Percentiles rank a stretch among this genome's conserved stretches.
These are phyloP conservation scores for Termitomyces sp. DNA, from an alignment of 768 basidiomycete species.

Conservation along the genomic window DNA sequence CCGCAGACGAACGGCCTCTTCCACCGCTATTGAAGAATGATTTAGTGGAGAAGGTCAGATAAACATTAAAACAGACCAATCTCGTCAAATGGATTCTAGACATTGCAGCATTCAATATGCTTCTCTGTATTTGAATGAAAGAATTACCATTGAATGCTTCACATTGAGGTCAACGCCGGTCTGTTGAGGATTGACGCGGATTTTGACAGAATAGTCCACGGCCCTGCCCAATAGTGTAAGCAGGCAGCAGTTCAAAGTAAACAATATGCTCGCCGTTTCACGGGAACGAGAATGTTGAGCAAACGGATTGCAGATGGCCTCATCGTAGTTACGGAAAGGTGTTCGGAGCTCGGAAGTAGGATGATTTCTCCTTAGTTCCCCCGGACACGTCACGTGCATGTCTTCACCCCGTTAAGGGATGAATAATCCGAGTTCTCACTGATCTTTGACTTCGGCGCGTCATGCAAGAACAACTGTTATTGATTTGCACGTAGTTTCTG, in stretches of 20 bases:
- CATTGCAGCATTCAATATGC: not conserved
- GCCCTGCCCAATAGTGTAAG: slow-evolving; percentile 40
- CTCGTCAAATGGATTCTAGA: slow-evolving; percentile 96
- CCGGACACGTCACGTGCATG: too few species aligned
- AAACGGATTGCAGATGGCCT: slow-evolving; percentile 64
- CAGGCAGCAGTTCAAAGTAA: not conserved
- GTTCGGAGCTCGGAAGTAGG: not conserved
- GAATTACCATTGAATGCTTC: slow-evolving; percentile 95
- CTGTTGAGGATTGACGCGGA: slow-evolving; percentile 92
- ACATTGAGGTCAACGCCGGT: slow-evolving; percentile 96
- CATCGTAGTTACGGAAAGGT: slow-evolving; percentile 39
- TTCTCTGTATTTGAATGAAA: not conserved
- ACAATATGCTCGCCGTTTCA: slow-evolving; percentile 63
- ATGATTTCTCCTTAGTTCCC: not conserved
- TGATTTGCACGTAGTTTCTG: too few species aligned
- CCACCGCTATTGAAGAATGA: slow-evolving; percentile 58
- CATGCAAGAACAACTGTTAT: too few species aligned
- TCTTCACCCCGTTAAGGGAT: too few species aligned
- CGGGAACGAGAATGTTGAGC: slow-evolving; percentile 89
- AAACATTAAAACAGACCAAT: slow-evolving; percentile 55
- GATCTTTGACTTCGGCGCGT: too few species aligned
- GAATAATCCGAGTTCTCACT: too few species aligned
- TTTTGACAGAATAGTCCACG: slow-evolving; percentile 98
- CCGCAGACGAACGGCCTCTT: slow-evolving; percentile 94
- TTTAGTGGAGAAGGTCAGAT: not conserved